Percentiles rank a stretch among this genome's conserved stretches.
These are phyloP conservation scores for Alternaria ventricosa DNA, from an alignment of 2,329 filamentous ascomycete genomes.

Conservation along the genomic window DNA sequence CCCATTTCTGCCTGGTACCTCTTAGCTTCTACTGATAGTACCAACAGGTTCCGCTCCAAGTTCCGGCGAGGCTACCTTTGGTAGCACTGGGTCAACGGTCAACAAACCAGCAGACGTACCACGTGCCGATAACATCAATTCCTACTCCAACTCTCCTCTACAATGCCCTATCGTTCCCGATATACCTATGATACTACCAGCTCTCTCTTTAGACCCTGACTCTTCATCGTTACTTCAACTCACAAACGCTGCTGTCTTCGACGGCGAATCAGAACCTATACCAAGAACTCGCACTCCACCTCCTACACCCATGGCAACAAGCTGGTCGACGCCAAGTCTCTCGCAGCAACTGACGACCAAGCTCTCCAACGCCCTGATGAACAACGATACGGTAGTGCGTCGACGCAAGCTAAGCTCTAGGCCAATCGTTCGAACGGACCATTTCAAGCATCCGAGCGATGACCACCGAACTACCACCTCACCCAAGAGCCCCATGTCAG, in stretches of 20 bases:
- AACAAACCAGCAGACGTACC: slow-evolving; percentile 22
- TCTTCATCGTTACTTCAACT: slow-evolving; percentile 32
- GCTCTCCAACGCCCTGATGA: slow-evolving; percentile 33
- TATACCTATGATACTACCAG: slow-evolving; percentile 12
- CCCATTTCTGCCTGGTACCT: not conserved
- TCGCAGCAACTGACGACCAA: slow-evolving; percentile 34
- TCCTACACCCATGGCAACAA: slow-evolving; percentile 26
- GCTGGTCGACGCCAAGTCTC: slow-evolving; percentile 39
- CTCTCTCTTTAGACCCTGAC: slow-evolving; percentile 16
- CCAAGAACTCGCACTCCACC: slow-evolving; percentile 16
- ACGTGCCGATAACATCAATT: slow-evolving; percentile 7
- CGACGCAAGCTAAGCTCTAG: slow-evolving; percentile 37
- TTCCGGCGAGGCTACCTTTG: slow-evolving; percentile 7
- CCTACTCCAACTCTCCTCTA: slow-evolving; percentile 9
- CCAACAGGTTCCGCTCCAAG: slow-evolving; percentile 22
- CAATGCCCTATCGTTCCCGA: slow-evolving; percentile 23
- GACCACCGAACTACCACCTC: slow-evolving; percentile 4
- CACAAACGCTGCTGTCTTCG: slow-evolving; percentile 36
- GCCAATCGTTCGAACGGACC: slow-evolving; percentile 30
- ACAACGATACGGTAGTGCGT: slow-evolving; percentile 43
- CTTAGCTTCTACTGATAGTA: not conserved
- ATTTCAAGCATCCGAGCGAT: slow-evolving; percentile 11
- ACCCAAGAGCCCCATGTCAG: slow-evolving; percentile 16
- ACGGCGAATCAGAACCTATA: slow-evolving; percentile 45
- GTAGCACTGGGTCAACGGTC: slow-evolving; percentile 18